Base-by-base conservation (phyloP, 805 yeast genomes). In the Yamadazyma olivae region DNA sequence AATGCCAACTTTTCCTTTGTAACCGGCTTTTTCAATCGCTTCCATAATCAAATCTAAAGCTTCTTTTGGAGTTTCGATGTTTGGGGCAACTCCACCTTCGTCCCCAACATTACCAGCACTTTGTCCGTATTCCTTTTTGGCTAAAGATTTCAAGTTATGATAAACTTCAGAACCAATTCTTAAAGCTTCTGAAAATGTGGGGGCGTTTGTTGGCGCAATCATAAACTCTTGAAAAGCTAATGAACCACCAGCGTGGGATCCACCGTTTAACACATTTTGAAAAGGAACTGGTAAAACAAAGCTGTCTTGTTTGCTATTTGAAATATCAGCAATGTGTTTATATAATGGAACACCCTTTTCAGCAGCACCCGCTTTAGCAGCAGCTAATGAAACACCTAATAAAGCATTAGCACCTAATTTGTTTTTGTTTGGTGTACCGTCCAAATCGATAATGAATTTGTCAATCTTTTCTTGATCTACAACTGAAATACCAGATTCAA, bases 41-140 rank as follows among this genome's bases (percentile, higher is more conserved):
- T 30, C 48, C 7, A 42, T 45, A 30, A 47, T 48, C 36, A 50
- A 39, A 33, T 46, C 54, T 13, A 50, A 32, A 14, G 55, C 55
- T 33, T 50, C 53, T 30, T 36, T 18, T 17, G 55, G 49, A 17
- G 55, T 45, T 28, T 38, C 34, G 17, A 50, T 24, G 32, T 47
- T 35, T 27, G 56, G 53, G n/a, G 51, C 54, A 33, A 49, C 48
- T 15, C 56, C 56, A 38, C 54, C 54, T 40, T 51, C 56, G 35
- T 51, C 56, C 13, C 56, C 54, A 17, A 50, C 56, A 35, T 51
- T 50, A 17, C 56, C 53, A 16, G 56, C 56, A 14, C 45, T 36
- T 28, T 21, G 40, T 6, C 54, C 56, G 38, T 48, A 50, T 30
- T 41, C 39, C 40, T 44, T 36, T 27, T 41, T 46, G 31, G 52